Evolutionary conservation across 495 filamentous ascomycete genomes (phyloP).

Genomic region (Acidomyces sp.): DNA sequence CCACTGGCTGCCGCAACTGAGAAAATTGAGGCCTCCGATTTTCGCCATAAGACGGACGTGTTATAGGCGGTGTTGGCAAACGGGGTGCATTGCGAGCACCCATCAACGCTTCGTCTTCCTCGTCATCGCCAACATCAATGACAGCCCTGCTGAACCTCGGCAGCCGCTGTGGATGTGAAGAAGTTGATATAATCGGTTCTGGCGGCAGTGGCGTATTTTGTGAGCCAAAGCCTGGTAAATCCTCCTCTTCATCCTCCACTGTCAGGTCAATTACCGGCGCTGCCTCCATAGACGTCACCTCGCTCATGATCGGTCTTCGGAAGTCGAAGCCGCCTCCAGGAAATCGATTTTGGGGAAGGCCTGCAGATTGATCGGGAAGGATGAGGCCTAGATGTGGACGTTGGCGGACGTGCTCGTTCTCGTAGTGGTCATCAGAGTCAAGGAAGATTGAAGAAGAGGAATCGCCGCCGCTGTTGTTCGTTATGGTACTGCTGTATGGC

Average conservation of each 20-base stretch:
- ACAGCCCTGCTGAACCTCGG: conserved; percentile 19
- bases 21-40: conserved; percentile 10
- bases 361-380: not conserved
- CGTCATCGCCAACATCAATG: conserved; percentile 5
- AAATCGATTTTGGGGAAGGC: conserved; percentile 4
- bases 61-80: no score
- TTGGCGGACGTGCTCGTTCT: conserved; percentile 9
- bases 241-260: conserved; percentile 7
- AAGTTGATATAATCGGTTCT: not conserved
- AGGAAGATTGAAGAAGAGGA: conserved; percentile 8
- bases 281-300: conserved; percentile 2
- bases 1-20: conserved; percentile 5
- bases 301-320: conserved; percentile 16
- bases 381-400: conserved; percentile 4
- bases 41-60: no score
- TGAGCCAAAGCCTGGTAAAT: not conserved
- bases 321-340: conserved; percentile 19
- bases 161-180: conserved; percentile 10
- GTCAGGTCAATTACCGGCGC: conserved; percentile 21
- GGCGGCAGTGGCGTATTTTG: not conserved
- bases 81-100: no score
- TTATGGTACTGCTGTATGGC: conserved; percentile 2
- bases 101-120: conserved; percentile 1
- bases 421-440: conserved; percentile 16
- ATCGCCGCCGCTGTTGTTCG: not conserved